phyloP scores from a whole-genome alignment of 495 filamentous ascomycete species.

The Hyaloscypha bicolor region DNA sequence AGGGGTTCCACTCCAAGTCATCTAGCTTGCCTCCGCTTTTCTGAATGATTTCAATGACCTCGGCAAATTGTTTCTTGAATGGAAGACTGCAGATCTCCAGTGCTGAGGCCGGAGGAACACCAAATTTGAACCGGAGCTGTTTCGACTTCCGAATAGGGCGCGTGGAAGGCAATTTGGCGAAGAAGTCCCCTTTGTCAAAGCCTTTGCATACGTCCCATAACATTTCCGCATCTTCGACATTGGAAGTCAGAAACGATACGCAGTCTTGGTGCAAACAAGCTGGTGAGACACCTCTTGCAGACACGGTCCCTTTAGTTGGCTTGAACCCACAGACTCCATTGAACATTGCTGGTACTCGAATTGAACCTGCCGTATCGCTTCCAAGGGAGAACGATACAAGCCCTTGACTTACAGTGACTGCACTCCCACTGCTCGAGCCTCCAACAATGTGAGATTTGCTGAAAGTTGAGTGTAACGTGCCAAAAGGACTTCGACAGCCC shows the following conservation, averaged over 20 bases:
- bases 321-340: constrained; percentile 71
- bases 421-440: constrained; percentile 61
- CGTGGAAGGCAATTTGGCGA: constrained; percentile 47
- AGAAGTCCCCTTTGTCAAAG: constrained; percentile 56
- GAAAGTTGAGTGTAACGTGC: constrained; percentile 30
- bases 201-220: constrained; percentile 58
- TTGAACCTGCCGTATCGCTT: constrained; percentile 69
- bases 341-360: constrained; percentile 62
- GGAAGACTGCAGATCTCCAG: constrained; percentile 48
- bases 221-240: constrained; percentile 51
- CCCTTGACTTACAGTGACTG: constrained; percentile 56
- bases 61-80: constrained; percentile 48
- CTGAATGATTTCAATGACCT: constrained; percentile 44
- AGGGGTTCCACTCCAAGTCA: constrained; percentile 54
- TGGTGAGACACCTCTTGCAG: constrained; percentile 58
- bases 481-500: constrained; percentile 30
- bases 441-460: constrained; percentile 38
- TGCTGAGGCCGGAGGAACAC: constrained; percentile 49
- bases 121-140: constrained; percentile 49
- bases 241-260: constrained; percentile 57
- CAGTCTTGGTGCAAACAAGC: constrained; percentile 66
- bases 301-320: constrained; percentile 65
- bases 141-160: constrained; percentile 18
- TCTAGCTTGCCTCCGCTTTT: constrained; percentile 48
- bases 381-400: constrained; percentile 65